Evolutionary conservation across 2,329 filamentous ascomycete species (phyloP).

Genomic region (Colletotrichum gigasporum): DNA sequence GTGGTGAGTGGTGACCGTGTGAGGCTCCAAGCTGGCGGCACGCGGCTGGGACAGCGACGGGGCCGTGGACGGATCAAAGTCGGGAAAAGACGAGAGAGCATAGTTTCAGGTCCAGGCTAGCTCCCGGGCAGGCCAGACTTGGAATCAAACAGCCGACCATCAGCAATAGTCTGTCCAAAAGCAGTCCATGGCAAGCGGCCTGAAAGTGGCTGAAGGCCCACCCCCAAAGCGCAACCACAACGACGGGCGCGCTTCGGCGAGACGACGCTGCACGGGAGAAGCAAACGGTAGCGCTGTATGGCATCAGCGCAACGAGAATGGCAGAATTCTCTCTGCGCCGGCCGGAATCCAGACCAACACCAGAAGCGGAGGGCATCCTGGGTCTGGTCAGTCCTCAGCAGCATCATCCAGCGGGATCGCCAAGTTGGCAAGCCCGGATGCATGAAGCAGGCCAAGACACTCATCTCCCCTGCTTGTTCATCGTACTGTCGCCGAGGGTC

Average conservation of each 20-base stretch:
- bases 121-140: constrained; percentile 23
- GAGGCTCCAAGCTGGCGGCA: constrained; percentile 19
- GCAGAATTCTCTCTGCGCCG: constrained; percentile 23
- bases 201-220: constrained; percentile 28
- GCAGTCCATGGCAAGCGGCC: constrained; percentile 23
- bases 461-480: constrained; percentile 24
- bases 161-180: constrained; percentile 19
- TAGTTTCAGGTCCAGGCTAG: constrained; percentile 30
- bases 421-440: constrained; percentile 31
- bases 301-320: constrained; percentile 27
- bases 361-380: neutral
- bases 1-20: constrained; percentile 9
- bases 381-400: neutral
- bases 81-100: constrained; percentile 16
- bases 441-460: constrained; percentile 30
- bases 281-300: constrained; percentile 26
- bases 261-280: constrained; percentile 23
- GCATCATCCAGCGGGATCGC: constrained; percentile 16
- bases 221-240: constrained; percentile 19
- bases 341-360: constrained; percentile 8
- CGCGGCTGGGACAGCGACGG: constrained; percentile 21
- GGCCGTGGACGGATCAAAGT: constrained; percentile 28
- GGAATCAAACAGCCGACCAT: constrained; percentile 21
- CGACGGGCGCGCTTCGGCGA: constrained; percentile 22
- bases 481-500: constrained; percentile 20